These are phyloP conservation scores for Musa balbisiana DNA, from an alignment of 202 grass and related monocot species.

Conservation along the genomic window DNA sequence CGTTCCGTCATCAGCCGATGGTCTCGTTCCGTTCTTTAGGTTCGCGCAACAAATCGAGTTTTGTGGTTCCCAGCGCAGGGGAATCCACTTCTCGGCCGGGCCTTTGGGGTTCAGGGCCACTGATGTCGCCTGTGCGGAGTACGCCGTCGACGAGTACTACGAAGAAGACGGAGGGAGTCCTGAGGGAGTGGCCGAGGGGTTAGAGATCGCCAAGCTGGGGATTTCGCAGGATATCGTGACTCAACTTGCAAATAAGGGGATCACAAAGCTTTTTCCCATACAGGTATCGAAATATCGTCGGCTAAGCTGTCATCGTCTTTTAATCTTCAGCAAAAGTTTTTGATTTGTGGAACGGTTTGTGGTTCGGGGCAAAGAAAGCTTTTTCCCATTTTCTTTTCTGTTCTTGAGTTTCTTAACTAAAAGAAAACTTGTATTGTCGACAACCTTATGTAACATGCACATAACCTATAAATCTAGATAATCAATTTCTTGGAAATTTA, in stretches of 20 bases:
- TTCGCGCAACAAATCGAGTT: background rate
- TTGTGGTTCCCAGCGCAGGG: slow-evolving; percentile 21
- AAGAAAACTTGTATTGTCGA: too few relatives aligned
- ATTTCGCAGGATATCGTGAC: slow-evolving; percentile 68
- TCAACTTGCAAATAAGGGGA: slow-evolving; percentile 45
- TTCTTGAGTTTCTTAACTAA: too few relatives aligned
- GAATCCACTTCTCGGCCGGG: slow-evolving; percentile 35
- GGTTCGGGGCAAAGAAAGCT: too few relatives aligned
- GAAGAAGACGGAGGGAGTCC: slow-evolving; percentile 33
- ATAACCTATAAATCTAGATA: too few relatives aligned
- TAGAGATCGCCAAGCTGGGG: slow-evolving; percentile 69
- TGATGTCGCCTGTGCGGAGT: slow-evolving; percentile 1
- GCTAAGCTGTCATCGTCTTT: too few relatives aligned
- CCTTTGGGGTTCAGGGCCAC: slow-evolving; percentile 48
- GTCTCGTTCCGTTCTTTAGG: background rate
- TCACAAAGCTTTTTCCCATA: slow-evolving; percentile 89
- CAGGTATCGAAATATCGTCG: slow-evolving; percentile 33
- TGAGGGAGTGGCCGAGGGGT: slow-evolving; percentile 28
- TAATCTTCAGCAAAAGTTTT: too few relatives aligned
- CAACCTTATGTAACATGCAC: too few relatives aligned
- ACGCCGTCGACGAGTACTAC: slow-evolving; percentile 31
- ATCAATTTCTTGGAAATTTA: too few relatives aligned
- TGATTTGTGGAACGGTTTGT: too few relatives aligned
- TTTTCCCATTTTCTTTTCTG: too few relatives aligned
- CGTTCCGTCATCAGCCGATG: background rate